These are phyloP conservation scores for Panellus pusillus DNA, from an alignment of 768 basidiomycete species.

Conservation along the genomic window DNA sequence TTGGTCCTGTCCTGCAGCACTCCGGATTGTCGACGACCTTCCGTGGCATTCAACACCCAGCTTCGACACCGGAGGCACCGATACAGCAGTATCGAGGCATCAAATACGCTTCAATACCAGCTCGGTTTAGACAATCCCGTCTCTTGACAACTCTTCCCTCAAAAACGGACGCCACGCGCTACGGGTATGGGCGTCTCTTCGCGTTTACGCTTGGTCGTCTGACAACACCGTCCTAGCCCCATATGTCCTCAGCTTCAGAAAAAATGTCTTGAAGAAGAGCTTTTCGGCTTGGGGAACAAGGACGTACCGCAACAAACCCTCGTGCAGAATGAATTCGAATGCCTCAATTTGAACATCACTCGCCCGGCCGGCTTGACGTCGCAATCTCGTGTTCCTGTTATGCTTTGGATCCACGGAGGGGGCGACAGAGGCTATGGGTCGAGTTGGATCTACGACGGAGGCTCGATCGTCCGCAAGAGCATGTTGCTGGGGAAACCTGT, in stretches of 20 bases:
- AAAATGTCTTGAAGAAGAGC: conserved; percentile 54
- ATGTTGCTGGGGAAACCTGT: conserved; percentile 62
- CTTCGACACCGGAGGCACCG: conserved; percentile 53
- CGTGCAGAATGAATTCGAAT: conserved; percentile 74
- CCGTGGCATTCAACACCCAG: conserved; percentile 58
- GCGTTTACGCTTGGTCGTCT: background rate
- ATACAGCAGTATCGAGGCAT: conserved; percentile 78
- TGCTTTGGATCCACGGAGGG: conserved; percentile 87
- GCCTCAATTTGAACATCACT: conserved; percentile 81
- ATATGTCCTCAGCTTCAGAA: conserved; percentile 68
- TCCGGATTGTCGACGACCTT: conserved; percentile 61
- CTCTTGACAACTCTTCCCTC: conserved; percentile 58
- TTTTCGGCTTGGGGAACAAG: conserved; percentile 58
- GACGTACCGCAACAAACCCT: conserved; percentile 55
- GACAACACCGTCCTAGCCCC: conserved; percentile 44
- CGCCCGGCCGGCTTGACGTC: conserved; percentile 57
- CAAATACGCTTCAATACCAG: conserved; percentile 73
- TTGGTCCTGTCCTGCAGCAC: conserved; percentile 37
- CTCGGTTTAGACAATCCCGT: conserved; percentile 73
- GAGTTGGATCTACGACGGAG: conserved; percentile 77
- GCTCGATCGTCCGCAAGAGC: conserved; percentile 68
- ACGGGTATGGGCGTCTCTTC: conserved; percentile 50
- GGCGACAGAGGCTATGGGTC: conserved; percentile 73
- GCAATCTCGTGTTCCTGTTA: conserved; percentile 64
- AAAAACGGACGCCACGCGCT: conserved; percentile 59